Base-by-base conservation (phyloP, 352 stramenopile genomes). In the Globisporangium iwayamae region DNA sequence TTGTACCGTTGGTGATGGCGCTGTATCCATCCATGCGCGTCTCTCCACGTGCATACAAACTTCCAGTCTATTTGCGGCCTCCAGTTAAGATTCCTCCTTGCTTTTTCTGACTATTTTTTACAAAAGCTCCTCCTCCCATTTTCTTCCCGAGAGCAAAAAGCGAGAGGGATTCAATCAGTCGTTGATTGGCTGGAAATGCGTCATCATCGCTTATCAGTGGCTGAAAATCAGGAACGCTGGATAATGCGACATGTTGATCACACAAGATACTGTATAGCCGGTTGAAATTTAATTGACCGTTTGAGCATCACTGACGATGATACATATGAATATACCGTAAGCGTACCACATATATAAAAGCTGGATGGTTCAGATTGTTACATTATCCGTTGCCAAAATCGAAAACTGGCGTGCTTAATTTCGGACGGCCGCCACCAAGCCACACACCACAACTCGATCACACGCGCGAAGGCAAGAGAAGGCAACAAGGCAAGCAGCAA, bases 51-150 rank as follows among this genome's bases (percentile, higher is more conserved):
- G 11, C 16, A 39, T 56, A 39, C 28, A 25, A 56, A 56, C 14
- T 3, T 14, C 14, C 0, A 56, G 50, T 38, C 32, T 20, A 36
- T 5, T 30, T 46, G 32, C 20, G 16, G 3, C 3, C 3, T 39
- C 22, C 53, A n/a, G n/a, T 4, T 25, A 46, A 60, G 54, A 50
- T 51, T 59, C 53, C 16, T 10, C 20, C 16, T 25, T 30, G 16
- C 30, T 28, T 39, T 54, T 54, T 34, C 53, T 59, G 53, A 59
- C 53, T 60, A 60, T 50, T 60, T 60, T 51, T 54, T 45, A 28
- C 36, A 41, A 14, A 8, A 6, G 7, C 16, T 43, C 38, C 28
- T 28, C 53, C 20, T 45, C 34, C 34, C 38, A 20, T 38, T 41
- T 41, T 41, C 38, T 56, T 56, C 50, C 50, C n/a, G 13, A 56